Evolutionary conservation across 768 basidiomycete genomes (phyloP).

Genomic region (Leccinum pellstonianum): DNA sequence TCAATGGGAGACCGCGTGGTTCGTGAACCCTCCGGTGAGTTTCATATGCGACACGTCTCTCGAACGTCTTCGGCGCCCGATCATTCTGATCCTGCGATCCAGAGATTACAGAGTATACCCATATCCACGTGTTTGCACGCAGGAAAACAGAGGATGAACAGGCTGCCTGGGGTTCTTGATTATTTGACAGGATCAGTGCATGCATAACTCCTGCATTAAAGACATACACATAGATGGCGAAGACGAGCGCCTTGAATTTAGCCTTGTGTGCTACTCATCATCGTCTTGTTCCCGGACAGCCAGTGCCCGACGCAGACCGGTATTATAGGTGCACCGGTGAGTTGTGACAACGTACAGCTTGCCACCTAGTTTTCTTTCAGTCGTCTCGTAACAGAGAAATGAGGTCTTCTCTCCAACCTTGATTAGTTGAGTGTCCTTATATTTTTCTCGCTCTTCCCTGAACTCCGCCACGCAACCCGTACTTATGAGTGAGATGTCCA

Average conservation of each 20-base stretch:
- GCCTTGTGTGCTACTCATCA: neutral
- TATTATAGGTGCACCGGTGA: neutral
- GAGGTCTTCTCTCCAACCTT: neutral
- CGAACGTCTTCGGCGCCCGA: neutral
- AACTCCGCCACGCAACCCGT: neutral
- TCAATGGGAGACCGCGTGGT: constrained; percentile 92
- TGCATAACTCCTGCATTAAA: neutral
- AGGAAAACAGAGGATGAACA: constrained; percentile 39
- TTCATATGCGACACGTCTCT: neutral
- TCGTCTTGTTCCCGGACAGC: neutral
- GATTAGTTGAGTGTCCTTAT: neutral
- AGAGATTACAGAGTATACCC: constrained; percentile 86
- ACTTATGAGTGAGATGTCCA: too few species aligned
- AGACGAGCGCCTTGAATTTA: constrained; percentile 1
- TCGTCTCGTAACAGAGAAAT: neutral
- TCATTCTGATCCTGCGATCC: constrained; percentile 6
- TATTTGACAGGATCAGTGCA: neutral
- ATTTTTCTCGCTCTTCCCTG: too few species aligned
- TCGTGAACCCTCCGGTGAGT: constrained; percentile 82
- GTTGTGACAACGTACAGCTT: neutral
- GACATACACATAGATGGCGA: constrained; percentile 6
- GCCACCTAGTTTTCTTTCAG: neutral
- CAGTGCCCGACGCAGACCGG: neutral
- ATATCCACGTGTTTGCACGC: constrained; percentile 84
- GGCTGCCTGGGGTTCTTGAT: constrained; percentile 16